phyloP scores from a whole-genome alignment of 2,329 filamentous ascomycete species.

The Pyricularia pennisetigena region DNA sequence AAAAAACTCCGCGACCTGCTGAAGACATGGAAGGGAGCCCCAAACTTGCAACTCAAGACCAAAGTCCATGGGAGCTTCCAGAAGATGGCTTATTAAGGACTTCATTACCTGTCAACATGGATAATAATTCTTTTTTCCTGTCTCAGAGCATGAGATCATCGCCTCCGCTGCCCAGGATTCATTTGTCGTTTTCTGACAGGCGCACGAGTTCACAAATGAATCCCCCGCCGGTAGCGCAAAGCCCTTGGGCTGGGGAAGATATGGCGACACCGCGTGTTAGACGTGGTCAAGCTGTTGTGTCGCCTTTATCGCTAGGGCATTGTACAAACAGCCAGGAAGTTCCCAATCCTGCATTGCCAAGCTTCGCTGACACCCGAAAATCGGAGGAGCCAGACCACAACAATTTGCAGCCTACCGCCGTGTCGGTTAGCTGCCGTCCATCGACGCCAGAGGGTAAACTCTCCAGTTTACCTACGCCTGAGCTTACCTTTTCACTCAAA shows the following conservation, averaged over 20 bases:
- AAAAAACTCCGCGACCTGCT: background rate
- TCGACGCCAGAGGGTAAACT: slow-evolving; percentile 17
- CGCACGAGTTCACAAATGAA: background rate
- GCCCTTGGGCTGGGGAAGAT: background rate
- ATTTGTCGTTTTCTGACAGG: background rate
- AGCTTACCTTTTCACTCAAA: slow-evolving; percentile 37
- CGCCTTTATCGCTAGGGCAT: background rate
- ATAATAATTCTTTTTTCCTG: background rate
- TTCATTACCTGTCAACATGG: background rate
- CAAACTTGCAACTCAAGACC: slow-evolving; percentile 10
- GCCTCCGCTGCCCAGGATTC: background rate
- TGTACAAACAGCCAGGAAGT: background rate
- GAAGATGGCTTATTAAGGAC: background rate
- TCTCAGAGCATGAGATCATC: background rate
- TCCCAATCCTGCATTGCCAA: background rate
- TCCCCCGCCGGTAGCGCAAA: background rate
- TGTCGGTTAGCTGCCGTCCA: slow-evolving; percentile 9
- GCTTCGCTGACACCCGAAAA: background rate
- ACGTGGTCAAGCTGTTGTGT: background rate
- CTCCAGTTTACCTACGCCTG: slow-evolving; percentile 28
- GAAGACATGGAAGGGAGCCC: background rate
- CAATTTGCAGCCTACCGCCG: background rate
- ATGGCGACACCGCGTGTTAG: background rate
- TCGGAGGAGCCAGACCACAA: background rate
- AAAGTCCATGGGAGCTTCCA: slow-evolving; percentile 10